A percentile compares a stretch with the other conserved stretches of the same genome.
Evolutionary conservation across 495 filamentous ascomycete genomes (phyloP).

Genomic region (Aspergillus haitiensis): DNA sequence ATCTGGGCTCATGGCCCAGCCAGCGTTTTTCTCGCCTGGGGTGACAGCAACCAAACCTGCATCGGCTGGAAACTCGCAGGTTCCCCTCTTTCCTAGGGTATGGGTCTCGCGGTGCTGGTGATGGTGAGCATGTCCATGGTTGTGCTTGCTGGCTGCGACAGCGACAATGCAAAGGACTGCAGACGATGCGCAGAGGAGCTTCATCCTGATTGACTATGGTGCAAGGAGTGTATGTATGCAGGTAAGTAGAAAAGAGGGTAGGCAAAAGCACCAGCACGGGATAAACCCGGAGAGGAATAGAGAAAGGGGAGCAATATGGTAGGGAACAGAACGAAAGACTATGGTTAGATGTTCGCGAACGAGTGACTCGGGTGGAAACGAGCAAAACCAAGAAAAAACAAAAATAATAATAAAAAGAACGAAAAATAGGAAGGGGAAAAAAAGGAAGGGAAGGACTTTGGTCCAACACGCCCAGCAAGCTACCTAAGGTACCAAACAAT

Average conservation of each 20-base stretch:
- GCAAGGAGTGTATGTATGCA: constrained; percentile 24
- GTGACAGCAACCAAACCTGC: constrained; percentile 69
- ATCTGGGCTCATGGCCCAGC: constrained; percentile 83
- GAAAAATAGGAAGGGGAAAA: constrained; percentile 18
- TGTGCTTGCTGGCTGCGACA: constrained; percentile 42
- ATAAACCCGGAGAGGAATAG: constrained; percentile 4
- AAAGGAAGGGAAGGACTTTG: constrained; percentile 9
- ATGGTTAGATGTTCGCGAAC: constrained; percentile 22
- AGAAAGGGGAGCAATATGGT: constrained; percentile 5
- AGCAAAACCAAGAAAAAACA: constrained; percentile 24
- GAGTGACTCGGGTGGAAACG: constrained; percentile 28
- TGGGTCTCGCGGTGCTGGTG: constrained; percentile 17
- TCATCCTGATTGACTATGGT: constrained; percentile 34
- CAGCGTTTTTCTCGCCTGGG: constrained; percentile 63
- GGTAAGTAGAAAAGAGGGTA: background rate
- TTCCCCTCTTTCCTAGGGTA: constrained; percentile 45
- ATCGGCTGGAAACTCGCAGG: constrained; percentile 66
- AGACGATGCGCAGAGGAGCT: constrained; percentile 34
- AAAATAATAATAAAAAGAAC: no score
- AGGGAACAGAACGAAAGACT: constrained; percentile 22
- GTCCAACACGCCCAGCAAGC: constrained; percentile 13
- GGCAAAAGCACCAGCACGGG: constrained; percentile 1
- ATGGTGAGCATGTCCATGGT: constrained; percentile 34
- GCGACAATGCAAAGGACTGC: constrained; percentile 63
- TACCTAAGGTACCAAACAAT: constrained; percentile 21